A percentile compares a stretch with the other conserved stretches of the same genome.
Conservation (phyloP, 139 green algal species). For the Yamagishiella unicocca region DNA sequence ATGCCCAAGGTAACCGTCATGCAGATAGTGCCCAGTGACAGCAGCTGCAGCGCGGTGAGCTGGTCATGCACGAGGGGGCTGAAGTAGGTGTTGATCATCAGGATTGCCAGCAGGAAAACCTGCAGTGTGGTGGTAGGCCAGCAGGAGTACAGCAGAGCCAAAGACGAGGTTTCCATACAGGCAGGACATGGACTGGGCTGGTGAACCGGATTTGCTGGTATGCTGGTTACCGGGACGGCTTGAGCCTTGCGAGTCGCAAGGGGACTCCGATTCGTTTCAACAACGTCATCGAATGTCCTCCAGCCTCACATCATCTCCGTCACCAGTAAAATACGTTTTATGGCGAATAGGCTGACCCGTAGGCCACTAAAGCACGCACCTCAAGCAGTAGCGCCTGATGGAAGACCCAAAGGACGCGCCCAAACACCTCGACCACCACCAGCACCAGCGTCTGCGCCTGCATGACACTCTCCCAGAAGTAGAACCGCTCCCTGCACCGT, state of each 20-base stretch:
- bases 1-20: slow-evolving; percentile 13
- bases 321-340: no score
- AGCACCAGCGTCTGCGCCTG: slow-evolving; percentile 23
- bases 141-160: no score
- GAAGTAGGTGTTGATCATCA: slow-evolving; percentile 19
- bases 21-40: slow-evolving; percentile 13
- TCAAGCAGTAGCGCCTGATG: slow-evolving; percentile 20
- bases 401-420: not conserved
- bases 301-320: no score
- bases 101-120: slow-evolving; percentile 1
- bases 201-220: no score
- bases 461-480: not conserved
- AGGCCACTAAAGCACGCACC: no score
- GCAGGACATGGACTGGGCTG: no score
- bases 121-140: not conserved
- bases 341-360: no score
- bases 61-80: not conserved
- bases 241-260: no score
- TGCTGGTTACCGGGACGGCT: no score
- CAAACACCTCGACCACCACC: slow-evolving; percentile 32
- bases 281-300: no score
- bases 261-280: no score
- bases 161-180: no score
- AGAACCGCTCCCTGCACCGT: not conserved
- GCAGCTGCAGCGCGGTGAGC: slow-evolving; percentile 17